These are phyloP conservation scores for Radiomyces spectabilis DNA, from an alignment of 192 early-diverging fungal genomes.

Conservation along the genomic window DNA sequence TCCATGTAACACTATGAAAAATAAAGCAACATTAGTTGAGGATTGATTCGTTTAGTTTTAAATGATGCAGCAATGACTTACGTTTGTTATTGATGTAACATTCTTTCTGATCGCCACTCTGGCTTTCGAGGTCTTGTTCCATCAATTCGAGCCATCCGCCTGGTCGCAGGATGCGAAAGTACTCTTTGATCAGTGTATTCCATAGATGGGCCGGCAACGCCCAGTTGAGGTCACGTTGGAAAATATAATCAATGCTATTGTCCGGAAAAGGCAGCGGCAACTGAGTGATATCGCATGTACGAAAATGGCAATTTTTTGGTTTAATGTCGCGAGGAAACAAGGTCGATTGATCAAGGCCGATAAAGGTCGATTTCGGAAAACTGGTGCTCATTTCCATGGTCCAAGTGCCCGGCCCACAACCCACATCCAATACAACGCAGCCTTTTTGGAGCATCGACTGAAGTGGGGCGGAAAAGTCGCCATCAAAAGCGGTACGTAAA, in stretches of 20 bases:
- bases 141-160: slow-evolving; percentile 44
- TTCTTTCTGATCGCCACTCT: slow-evolving; percentile 15
- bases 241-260: slow-evolving; percentile 27
- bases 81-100: slow-evolving; percentile 20
- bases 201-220: slow-evolving; percentile 15
- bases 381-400: slow-evolving; percentile 27
- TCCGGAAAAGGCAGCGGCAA: slow-evolving; percentile 24
- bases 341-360: slow-evolving; percentile 17
- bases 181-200: slow-evolving; percentile 25
- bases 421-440: slow-evolving; percentile 17
- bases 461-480: slow-evolving; percentile 16
- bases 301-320: slow-evolving; percentile 25
- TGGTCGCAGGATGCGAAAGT: slow-evolving; percentile 41
- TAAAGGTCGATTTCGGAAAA: slow-evolving; percentile 26
- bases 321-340: slow-evolving; percentile 21
- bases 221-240: slow-evolving; percentile 25
- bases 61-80: slow-evolving; percentile 4
- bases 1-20: slow-evolving; percentile 13
- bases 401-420: slow-evolving; percentile 24
- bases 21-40: background rate
- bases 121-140: slow-evolving; percentile 26
- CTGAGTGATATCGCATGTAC: slow-evolving; percentile 12
- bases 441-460: slow-evolving; percentile 13
- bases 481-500: slow-evolving; percentile 25
- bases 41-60: background rate